A percentile compares a stretch with the other conserved stretches of the same genome.
Conservation (phyloP, 139 green algal species). For the Auxenochlorella pyrenoidosa region DNA sequence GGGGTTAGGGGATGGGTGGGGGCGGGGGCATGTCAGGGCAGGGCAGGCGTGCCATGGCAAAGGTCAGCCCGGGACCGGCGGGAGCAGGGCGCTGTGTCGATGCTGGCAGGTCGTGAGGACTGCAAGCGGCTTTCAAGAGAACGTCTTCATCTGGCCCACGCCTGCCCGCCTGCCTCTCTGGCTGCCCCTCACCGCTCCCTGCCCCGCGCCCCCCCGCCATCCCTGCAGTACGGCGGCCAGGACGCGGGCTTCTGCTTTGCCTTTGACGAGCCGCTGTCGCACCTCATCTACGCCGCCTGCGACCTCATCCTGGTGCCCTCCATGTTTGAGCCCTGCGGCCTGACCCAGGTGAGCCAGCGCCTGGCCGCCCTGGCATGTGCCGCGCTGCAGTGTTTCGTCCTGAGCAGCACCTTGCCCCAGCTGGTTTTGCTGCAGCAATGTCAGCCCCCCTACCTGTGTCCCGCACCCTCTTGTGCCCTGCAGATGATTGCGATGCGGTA, state of each 20-base stretch:
- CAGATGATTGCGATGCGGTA: constrained; percentile 94
- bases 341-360: constrained; percentile 72
- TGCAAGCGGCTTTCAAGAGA: no score
- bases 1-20: neutral
- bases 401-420: no score
- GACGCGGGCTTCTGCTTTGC: constrained; percentile 75
- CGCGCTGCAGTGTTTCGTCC: neutral
- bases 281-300: constrained; percentile 85
- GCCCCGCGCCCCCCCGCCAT: neutral
- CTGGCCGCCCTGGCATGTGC: no score
- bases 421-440: no score
- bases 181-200: neutral
- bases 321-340: constrained; percentile 95
- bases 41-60: no score
- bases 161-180: neutral
- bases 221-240: constrained; percentile 51
- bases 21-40: neutral
- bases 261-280: constrained; percentile 85
- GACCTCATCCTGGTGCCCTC: constrained; percentile 97
- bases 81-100: no score
- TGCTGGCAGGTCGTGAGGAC: no score
- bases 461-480: no score
- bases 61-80: no score
- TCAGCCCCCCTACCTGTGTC: no score
- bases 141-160: no score